Evolutionary conservation across 2,329 filamentous ascomycete genomes (phyloP).

Genomic region (Penicillium nordicum): DNA sequence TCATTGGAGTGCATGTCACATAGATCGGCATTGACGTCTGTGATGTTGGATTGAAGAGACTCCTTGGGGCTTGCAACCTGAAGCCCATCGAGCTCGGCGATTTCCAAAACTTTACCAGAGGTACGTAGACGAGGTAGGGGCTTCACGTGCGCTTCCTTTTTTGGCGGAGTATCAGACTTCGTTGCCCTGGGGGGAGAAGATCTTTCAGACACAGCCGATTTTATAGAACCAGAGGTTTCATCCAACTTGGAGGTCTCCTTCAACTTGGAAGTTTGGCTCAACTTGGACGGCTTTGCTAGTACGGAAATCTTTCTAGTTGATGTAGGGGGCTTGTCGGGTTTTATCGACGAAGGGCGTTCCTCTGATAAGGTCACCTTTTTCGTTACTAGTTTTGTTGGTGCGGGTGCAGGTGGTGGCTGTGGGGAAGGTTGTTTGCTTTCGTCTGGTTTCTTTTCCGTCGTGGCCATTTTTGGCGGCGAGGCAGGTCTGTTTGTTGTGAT

Average conservation of each 20-base stretch:
- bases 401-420: neutral
- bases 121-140: constrained; percentile 6
- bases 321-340: neutral
- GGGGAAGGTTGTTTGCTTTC: neutral
- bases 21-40: constrained; percentile 19
- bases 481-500: neutral
- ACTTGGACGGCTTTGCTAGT: constrained; percentile 4
- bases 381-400: neutral
- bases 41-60: constrained; percentile 19
- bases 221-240: neutral
- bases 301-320: constrained; percentile 1
- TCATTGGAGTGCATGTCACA: constrained; percentile 14
- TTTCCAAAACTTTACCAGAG: constrained; percentile 21
- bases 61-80: constrained; percentile 28
- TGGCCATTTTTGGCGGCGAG: neutral
- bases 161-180: constrained; percentile 1
- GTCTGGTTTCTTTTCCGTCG: neutral
- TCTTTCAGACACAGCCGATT: constrained; percentile 9
- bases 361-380: constrained; percentile 1
- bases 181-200: neutral
- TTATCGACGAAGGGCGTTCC: neutral
- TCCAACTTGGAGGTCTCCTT: neutral
- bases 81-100: constrained; percentile 37
- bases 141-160: constrained; percentile 3
- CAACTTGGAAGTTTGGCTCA: neutral